Base-by-base conservation (phyloP, 345 rosid genomes). In the Boechera stricta region DNA sequence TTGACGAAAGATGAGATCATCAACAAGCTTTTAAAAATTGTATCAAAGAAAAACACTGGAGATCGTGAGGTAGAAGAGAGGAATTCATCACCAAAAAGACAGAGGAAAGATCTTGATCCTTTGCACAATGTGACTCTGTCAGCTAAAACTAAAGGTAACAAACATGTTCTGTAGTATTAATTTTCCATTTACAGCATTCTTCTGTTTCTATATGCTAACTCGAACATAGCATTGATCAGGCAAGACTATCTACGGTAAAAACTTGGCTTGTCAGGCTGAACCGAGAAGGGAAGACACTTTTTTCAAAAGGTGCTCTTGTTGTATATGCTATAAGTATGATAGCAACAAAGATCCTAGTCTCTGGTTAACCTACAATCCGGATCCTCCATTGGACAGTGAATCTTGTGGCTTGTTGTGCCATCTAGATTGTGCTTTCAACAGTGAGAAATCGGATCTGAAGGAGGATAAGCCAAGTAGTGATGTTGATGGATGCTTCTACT, bases 281-380 rank as follows among this genome's bases (percentile, higher is more conserved):
- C 52, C 87, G 48, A 57, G 42, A 67, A 69, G 41, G 7, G 73
- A 63, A 44, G 82, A 79, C 75, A 53, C 67, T 13, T 90, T 88
- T 67, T 91, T 93, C 83, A 83, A 75, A 80, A 80, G 90, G 80
- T 90, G 96, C 73, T 74, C 91, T 11, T 90, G 96, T 73, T 85
- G 87, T 71, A 83, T 88, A 39, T 91, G 96, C 69, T 84, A 63
- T 47, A 80, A 32, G 33, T 88, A 75, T 49, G 96, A 88, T 80
- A 82, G 76, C 66, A 88, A 91, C 68, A 88, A 90, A 85, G 93
- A 91, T 80, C 89, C 89, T 65, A 88, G 87, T 81, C 78, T 82
- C 42, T 88, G 93, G 93, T 48, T 91, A 67, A 91, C 87, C 33
- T 91, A 93, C 62, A 75, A 79, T 48, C 80, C 86, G 4, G 90